These are phyloP conservation scores for Trichoderma atroviride DNA, from an alignment of 2,329 filamentous ascomycete species.

Conservation along the genomic window DNA sequence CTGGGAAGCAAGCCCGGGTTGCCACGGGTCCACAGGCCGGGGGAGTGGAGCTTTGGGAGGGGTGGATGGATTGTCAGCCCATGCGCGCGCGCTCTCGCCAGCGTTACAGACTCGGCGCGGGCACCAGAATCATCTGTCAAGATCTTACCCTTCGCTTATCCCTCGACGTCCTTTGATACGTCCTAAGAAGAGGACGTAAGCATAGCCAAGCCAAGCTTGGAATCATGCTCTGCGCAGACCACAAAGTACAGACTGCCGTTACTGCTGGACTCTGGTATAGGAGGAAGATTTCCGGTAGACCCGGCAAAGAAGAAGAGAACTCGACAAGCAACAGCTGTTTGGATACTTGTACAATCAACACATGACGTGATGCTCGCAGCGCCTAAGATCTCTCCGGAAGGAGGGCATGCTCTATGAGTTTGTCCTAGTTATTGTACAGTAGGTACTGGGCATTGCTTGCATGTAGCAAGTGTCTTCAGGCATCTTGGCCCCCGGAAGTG, in stretches of 20 bases:
- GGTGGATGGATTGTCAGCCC: constrained; percentile 21
- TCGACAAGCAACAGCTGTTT: neutral
- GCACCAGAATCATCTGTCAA: constrained; percentile 21
- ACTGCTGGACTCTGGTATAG: neutral
- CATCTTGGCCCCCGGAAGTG: neutral
- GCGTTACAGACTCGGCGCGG: constrained; percentile 12
- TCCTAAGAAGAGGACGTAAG: constrained; percentile 11
- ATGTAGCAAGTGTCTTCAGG: neutral
- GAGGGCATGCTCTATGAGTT: neutral
- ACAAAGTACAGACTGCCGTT: neutral
- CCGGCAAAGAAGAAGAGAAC: constrained; percentile 11
- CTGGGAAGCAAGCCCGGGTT: constrained; percentile 27
- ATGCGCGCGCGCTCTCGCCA: constrained; percentile 24
- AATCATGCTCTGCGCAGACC: neutral
- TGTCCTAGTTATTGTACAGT: neutral
- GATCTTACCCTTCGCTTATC: constrained; percentile 23
- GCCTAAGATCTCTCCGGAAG: neutral
- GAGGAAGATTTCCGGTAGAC: neutral
- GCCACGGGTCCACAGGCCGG: constrained; percentile 26
- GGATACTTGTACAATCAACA: constrained; percentile 2
- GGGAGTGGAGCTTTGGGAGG: constrained; percentile 22
- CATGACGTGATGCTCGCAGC: constrained; percentile 19
- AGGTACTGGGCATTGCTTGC: neutral
- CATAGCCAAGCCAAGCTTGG: constrained; percentile 6
- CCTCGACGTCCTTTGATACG: neutral